phyloP scores from a whole-genome alignment of 192 early-diverging fungal genomes.

The Backusella australiensis region DNA sequence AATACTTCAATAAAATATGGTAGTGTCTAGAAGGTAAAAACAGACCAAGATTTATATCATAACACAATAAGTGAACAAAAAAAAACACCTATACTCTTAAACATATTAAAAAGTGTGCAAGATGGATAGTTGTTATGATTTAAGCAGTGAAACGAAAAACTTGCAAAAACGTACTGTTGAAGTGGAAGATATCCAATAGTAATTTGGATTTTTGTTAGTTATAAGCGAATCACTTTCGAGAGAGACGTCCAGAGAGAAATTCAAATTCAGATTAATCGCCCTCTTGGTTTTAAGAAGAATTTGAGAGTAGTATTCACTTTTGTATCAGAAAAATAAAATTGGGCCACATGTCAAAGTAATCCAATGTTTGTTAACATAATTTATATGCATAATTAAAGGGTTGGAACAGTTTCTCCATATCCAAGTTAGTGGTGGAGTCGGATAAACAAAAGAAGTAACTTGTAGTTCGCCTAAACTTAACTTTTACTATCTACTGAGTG shows the following conservation, averaged over 20 bases:
- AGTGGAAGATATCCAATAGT: not conserved
- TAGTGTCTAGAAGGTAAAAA: too few relatives aligned
- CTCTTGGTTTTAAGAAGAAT: not conserved
- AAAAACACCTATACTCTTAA: not conserved
- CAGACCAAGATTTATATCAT: too few relatives aligned
- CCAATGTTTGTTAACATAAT: not conserved
- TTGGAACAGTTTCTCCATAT: conserved; percentile 2
- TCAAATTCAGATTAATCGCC: not conserved
- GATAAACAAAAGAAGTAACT: not conserved
- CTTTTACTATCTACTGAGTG: not conserved
- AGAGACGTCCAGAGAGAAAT: not conserved
- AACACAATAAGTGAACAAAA: not conserved
- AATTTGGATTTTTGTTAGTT: not conserved
- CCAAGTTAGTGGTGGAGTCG: not conserved
- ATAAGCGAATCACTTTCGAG: not conserved
- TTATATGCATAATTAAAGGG: not conserved
- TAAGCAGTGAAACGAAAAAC: not conserved
- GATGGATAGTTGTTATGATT: not conserved
- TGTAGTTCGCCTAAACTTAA: not conserved
- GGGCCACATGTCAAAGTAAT: not conserved
- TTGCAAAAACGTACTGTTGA: not conserved
- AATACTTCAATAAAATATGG: not conserved
- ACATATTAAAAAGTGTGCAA: not conserved
- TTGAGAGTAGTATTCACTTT: not conserved
- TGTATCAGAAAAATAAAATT: not conserved